phyloP scores from a whole-genome alignment of 2,329 filamentous ascomycete genomes.

The Talaromyces piceae region DNA sequence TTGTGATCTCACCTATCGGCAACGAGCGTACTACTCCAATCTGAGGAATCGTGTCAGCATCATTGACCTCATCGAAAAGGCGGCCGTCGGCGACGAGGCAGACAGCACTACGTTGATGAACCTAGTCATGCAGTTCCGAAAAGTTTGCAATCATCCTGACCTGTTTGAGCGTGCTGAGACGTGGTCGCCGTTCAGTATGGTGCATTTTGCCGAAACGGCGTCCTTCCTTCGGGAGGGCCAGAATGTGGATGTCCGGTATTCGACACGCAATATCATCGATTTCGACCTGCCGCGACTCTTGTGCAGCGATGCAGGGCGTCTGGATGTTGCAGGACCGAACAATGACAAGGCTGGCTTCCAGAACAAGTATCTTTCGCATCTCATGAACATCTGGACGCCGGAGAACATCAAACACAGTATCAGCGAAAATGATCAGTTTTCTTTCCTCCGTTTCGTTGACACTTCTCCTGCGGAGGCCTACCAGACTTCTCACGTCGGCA shows the following conservation, averaged over 20 bases:
- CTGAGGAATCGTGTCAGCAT: conserved; percentile 96
- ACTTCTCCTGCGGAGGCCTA: conserved; percentile 66
- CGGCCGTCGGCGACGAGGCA: conserved; percentile 84
- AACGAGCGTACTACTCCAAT: conserved; percentile 86
- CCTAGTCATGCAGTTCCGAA: conserved; percentile 98
- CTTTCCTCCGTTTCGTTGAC: conserved; percentile 84
- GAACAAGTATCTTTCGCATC: conserved; percentile 64
- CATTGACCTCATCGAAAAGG: conserved; percentile 97
- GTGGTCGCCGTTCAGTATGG: conserved; percentile 72
- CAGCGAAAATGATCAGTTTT: conserved; percentile 61
- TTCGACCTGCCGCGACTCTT: conserved; percentile 75
- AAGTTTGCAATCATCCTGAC: conserved; percentile 98
- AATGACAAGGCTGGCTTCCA: conserved; percentile 74
- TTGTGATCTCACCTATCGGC: conserved; percentile 93
- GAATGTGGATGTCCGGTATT: conserved; percentile 75
- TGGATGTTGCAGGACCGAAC: conserved; percentile 64
- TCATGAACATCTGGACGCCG: conserved; percentile 87
- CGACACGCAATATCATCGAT: conserved; percentile 76
- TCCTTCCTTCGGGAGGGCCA: conserved; percentile 87
- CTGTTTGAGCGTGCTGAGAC: conserved; percentile 93
- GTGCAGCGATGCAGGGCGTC: conserved; percentile 70
- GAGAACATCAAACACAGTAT: conserved; percentile 64
- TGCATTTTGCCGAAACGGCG: conserved; percentile 88
- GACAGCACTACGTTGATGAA: conserved; percentile 98
- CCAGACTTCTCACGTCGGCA: conserved; percentile 57